Conservation (phyloP, 1,284 basidiomycete genomes). For the Ganoderma sinense region DNA sequence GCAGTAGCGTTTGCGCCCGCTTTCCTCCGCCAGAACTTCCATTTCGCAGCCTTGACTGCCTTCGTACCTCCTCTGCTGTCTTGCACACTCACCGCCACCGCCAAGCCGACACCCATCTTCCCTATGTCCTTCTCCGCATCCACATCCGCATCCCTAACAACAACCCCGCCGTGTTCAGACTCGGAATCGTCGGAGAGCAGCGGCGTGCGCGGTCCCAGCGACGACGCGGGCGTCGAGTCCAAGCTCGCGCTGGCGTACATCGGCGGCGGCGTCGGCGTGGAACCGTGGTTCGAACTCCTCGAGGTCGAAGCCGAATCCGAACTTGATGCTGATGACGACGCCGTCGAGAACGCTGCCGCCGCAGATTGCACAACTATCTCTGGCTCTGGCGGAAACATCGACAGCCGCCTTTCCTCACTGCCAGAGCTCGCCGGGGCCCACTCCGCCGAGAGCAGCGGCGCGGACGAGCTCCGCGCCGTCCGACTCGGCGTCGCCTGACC, state of each 20-base stretch:
- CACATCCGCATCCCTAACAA: no score
- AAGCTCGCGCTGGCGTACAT: not conserved
- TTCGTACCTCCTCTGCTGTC: not conserved
- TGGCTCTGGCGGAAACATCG: not conserved
- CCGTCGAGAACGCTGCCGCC: constrained; percentile 2
- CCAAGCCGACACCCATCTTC: not conserved
- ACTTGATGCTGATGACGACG: not conserved
- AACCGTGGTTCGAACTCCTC: not conserved
- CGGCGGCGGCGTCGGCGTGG: constrained; percentile 9
- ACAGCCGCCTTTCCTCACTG: constrained; percentile 8
- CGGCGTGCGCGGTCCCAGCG: constrained; percentile 34
- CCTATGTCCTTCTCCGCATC: not conserved
- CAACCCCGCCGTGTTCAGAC: no score
- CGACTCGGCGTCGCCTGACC: constrained; percentile 5
- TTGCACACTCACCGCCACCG: not conserved
- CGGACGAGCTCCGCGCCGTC: constrained; percentile 14
- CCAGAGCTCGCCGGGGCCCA: not conserved
- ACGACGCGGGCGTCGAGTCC: not conserved
- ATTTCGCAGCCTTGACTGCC: constrained; percentile 21
- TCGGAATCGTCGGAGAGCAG: constrained; percentile 22
- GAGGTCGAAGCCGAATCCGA: not conserved
- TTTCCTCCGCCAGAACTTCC: constrained; percentile 37
- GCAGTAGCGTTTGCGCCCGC: not conserved
- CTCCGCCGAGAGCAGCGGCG: constrained; percentile 11
- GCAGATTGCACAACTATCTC: not conserved